Evolutionary conservation across 2,329 filamentous ascomycete genomes (phyloP).

Genomic region (Fusarium pseudonygamai): DNA sequence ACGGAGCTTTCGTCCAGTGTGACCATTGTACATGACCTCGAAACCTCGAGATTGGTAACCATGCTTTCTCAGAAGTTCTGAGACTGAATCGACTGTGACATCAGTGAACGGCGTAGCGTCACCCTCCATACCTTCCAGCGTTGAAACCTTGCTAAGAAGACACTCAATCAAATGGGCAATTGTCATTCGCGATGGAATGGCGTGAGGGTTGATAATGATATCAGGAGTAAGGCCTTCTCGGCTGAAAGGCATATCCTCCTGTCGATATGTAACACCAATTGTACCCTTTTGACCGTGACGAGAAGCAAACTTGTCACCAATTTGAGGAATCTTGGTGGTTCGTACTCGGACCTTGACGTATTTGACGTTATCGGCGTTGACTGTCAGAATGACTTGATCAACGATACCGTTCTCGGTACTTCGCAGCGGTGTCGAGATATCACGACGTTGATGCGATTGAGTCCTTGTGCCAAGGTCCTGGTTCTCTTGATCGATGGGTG

Average conservation of each 20-base stretch:
- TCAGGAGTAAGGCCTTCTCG: slow-evolving; percentile 91
- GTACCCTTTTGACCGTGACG: slow-evolving; percentile 99
- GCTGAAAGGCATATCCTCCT: slow-evolving; percentile 99
- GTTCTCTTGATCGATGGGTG: slow-evolving; percentile 89
- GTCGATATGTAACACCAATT: slow-evolving; percentile 96
- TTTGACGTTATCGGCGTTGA: slow-evolving; percentile 90
- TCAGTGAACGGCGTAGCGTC: slow-evolving; percentile 98
- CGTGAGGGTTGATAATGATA: slow-evolving; percentile 98
- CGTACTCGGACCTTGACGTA: slow-evolving; percentile 98
- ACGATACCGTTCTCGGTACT: slow-evolving; percentile 98
- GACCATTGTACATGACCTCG: slow-evolving; percentile 98
- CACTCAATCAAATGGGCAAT: slow-evolving; percentile 99
- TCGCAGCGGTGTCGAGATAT: slow-evolving; percentile 92
- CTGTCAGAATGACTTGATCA: slow-evolving; percentile 91
- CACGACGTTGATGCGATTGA: slow-evolving; percentile 88
- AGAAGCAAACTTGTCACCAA: slow-evolving; percentile 99
- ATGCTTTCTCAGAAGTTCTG: slow-evolving; percentile 83
- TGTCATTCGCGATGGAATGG: slow-evolving; percentile 99
- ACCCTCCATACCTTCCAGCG: slow-evolving; percentile 92
- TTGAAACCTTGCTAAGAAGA: slow-evolving; percentile 93
- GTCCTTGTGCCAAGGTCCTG: slow-evolving; percentile 94
- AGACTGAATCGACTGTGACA: slow-evolving; percentile 94
- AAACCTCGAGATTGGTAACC: slow-evolving; percentile 98
- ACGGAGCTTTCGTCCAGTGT: slow-evolving; percentile 92
- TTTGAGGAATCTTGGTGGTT: slow-evolving; percentile 97